Base-by-base conservation (phyloP, 2,329 filamentous ascomycete species). In the Microcera coccophila region DNA sequence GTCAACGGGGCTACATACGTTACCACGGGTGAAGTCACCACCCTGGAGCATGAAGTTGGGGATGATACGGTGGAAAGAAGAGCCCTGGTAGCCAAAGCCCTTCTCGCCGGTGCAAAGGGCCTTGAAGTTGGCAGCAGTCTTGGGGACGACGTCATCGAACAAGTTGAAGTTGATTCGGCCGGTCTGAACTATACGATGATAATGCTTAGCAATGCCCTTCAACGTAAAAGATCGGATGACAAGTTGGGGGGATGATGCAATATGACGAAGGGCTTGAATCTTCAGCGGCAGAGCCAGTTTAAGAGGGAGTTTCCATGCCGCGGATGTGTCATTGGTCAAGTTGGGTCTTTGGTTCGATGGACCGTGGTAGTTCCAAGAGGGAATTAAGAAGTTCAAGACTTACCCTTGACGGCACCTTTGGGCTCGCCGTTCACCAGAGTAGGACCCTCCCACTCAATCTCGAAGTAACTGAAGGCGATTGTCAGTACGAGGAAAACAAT, bases 41-140 rank as follows among this genome's bases (percentile, higher is more conserved):
- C 89, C 90, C 80, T 95, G 90, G 61, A 95, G 84, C 90, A 95
- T 95, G 80, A 95, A 95, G 45, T 88, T 70, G 59, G 86, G 86
- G 71, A 95, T 95, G 71, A 95, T 84, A 61, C 90, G 88, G 81
- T 95, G 89, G 84, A 95, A 95, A 57, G 79, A 77, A 59, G 87
- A 93, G 65, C 81, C 82, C 68, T 79, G 70, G 79, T 94, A 95
- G 60, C 88, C 87, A 69, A 86, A 84, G 64, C 87, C 87, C 73
- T 88, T 81, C 76, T 87, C 79, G 58, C 77, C 78, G 52, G 83
- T 89, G 84, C 85, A 90, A 63, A 93, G 85, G 67, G 82, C 81
- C 58, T 79, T 80, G 82, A 94, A 94, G 82, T 93, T 93, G 69
- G 79, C 75, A 58, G 79, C 76, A 43, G 91, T 96, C 82, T 86